A percentile compares a stretch with the other conserved stretches of the same genome.
phyloP scores from a whole-genome alignment of 2,329 filamentous ascomycete species.

The Alternaria novae-zelandiae region DNA sequence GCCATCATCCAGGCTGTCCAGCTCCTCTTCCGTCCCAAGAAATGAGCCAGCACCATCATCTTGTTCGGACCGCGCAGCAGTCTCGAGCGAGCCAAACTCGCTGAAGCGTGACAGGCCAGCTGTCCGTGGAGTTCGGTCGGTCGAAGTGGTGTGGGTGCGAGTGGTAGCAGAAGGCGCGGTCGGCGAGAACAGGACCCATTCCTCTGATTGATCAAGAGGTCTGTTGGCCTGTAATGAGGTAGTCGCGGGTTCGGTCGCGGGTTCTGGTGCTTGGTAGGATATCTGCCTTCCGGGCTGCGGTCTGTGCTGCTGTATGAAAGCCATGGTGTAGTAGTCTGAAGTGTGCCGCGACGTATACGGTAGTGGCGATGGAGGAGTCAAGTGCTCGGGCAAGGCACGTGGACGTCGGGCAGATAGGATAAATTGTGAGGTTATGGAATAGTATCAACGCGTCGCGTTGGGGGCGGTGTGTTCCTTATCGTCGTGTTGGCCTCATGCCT shows the following conservation, averaged over 20 bases:
- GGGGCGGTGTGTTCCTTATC: conserved; percentile 16
- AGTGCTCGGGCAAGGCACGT: conserved; percentile 23
- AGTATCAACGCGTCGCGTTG: conserved; percentile 9
- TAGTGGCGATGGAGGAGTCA: conserved; percentile 22
- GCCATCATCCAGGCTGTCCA: conserved; percentile 93
- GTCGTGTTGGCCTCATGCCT: conserved; percentile 24
- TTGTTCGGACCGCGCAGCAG: conserved; percentile 64
- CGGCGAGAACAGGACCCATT: conserved; percentile 93
- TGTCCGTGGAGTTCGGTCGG: conserved; percentile 68
- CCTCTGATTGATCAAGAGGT: conserved; percentile 74
- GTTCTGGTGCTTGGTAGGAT: conserved; percentile 41
- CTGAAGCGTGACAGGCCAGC: conserved; percentile 76
- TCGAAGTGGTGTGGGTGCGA: conserved; percentile 71
- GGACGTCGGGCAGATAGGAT: conserved; percentile 16
- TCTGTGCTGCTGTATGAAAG: conserved; percentile 48
- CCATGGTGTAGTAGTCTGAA: conserved; percentile 35
- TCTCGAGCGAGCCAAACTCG: conserved; percentile 80
- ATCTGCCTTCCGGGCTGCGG: conserved; percentile 43
- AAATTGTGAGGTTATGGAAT: conserved; percentile 1
- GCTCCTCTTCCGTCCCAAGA: conserved; percentile 64
- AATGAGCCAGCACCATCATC: conserved; percentile 50
- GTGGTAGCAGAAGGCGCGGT: conserved; percentile 68
- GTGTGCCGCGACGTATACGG: conserved; percentile 9
- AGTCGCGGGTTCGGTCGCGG: conserved; percentile 29
- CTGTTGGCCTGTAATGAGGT: conserved; percentile 51